Conservation (phyloP, 345 rosid species). For the Bruguiera sexangula region DNA sequence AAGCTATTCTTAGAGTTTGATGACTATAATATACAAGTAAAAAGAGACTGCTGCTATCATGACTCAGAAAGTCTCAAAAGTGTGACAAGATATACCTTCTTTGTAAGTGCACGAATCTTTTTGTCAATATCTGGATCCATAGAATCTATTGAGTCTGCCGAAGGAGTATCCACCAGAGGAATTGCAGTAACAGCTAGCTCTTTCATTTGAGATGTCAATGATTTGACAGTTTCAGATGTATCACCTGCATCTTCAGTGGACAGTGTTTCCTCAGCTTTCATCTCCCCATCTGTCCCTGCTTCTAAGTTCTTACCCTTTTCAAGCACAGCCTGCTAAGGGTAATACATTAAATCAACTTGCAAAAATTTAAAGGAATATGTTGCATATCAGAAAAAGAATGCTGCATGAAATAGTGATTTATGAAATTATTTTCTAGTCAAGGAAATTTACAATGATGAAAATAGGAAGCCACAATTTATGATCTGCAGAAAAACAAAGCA, state of each 20-base stretch:
- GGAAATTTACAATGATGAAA: neutral
- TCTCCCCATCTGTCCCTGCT: slow-evolving; percentile 35
- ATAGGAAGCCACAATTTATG: neutral
- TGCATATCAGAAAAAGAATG: too few species aligned
- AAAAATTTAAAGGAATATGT: neutral
- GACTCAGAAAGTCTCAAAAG: slow-evolving; percentile 8
- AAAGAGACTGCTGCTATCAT: neutral
- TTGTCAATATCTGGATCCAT: slow-evolving; percentile 55
- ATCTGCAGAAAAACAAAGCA: too few species aligned
- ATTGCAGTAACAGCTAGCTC: slow-evolving; percentile 59
- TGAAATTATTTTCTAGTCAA: neutral
- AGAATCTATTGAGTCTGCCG: slow-evolving; percentile 38
- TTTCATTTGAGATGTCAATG: slow-evolving; percentile 63
- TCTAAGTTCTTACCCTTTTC: slow-evolving; percentile 61
- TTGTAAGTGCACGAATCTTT: slow-evolving; percentile 77
- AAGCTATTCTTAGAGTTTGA: neutral
- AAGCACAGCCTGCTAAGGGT: slow-evolving; percentile 54
- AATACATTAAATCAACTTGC: slow-evolving; percentile 2
- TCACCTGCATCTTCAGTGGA: slow-evolving; percentile 23
- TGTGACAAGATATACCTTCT: slow-evolving; percentile 58
- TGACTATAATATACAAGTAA: neutral
- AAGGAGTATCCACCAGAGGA: slow-evolving; percentile 26
- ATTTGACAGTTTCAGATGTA: slow-evolving; percentile 44
- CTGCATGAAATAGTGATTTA: neutral
- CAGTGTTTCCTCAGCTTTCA: slow-evolving; percentile 31